Percentiles rank a stretch among this genome's conserved stretches.
phyloP scores from a whole-genome alignment of 257 asterid species.

The Cordia subcordata region DNA sequence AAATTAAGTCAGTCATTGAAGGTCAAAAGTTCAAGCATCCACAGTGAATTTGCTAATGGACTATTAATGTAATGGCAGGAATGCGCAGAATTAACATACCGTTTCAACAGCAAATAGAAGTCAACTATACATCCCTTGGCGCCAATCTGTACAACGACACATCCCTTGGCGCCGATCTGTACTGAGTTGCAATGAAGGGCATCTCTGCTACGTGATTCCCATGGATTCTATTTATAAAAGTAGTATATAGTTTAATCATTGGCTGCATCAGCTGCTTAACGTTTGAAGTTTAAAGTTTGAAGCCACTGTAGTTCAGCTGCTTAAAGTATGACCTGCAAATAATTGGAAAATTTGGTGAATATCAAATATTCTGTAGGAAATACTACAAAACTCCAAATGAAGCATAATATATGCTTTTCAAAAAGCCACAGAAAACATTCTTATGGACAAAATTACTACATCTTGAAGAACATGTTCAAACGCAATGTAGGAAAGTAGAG shows the following conservation, averaged over 20 bases:
- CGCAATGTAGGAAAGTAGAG: no score
- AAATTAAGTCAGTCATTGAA: no score
- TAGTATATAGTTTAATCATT: constrained; percentile 10
- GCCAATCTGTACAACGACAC: no score
- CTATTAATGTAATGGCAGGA: no score
- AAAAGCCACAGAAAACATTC: no score
- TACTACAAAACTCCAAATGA: not conserved
- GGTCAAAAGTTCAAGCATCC: no score
- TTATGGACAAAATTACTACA: no score
- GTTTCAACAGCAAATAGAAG: constrained; percentile 67
- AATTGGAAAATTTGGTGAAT: not conserved
- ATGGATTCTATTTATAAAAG: constrained; percentile 52
- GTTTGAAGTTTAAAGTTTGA: no score
- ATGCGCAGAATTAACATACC: constrained; percentile 37
- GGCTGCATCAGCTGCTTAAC: not conserved
- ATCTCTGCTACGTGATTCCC: constrained; percentile 87
- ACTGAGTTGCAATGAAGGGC: constrained; percentile 95
- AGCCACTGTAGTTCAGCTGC: constrained; percentile 74
- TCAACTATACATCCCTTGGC: constrained; percentile 87
- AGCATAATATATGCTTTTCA: not conserved
- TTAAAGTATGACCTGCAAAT: constrained; percentile 72
- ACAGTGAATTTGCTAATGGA: no score
- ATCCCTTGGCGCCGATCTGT: no score
- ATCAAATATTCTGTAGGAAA: not conserved
- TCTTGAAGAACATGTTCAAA: no score